A percentile compares a stretch with the other conserved stretches of the same genome.
phyloP scores from a whole-genome alignment of 2,329 filamentous ascomycete species.

The Didymellaceae sp. region DNA sequence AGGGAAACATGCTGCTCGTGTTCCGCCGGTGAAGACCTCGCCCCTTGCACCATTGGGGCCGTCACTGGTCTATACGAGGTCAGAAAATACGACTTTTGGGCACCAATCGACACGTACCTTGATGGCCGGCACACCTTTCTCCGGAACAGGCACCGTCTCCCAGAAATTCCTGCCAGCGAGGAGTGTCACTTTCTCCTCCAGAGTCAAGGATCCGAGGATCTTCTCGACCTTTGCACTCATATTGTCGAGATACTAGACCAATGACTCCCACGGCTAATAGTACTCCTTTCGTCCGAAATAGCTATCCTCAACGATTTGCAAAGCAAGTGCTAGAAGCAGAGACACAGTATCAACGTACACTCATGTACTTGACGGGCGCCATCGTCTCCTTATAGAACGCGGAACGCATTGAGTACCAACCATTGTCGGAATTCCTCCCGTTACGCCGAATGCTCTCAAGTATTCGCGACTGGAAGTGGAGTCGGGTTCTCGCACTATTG shows the following conservation, averaged over 20 bases:
- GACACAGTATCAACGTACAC: too few species aligned
- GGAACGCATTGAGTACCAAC: conserved; percentile 3
- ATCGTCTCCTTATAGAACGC: conserved; percentile 2
- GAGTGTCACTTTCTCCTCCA: conserved; percentile 46
- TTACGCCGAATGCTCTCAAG: conserved; percentile 13
- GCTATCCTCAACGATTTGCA: too few species aligned
- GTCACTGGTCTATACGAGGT: conserved; percentile 61
- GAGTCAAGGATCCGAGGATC: conserved; percentile 40
- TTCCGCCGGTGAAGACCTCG: conserved; percentile 67
- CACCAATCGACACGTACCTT: conserved; percentile 28
- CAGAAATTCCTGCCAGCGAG: conserved; percentile 65
- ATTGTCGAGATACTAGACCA: not conserved
- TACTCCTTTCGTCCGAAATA: too few species aligned
- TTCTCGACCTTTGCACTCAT: conserved; percentile 38
- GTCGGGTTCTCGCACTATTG: conserved; percentile 17
- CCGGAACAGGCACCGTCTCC: conserved; percentile 67
- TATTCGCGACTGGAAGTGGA: conserved; percentile 18
- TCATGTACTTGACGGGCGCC: not conserved
- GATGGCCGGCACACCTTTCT: conserved; percentile 67
- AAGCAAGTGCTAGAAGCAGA: too few species aligned
- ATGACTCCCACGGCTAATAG: too few species aligned
- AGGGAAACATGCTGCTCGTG: conserved; percentile 73
- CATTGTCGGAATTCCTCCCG: conserved; percentile 21
- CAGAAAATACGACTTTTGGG: not conserved
- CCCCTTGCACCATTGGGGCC: conserved; percentile 73